phyloP scores from a whole-genome alignment of 2,329 filamentous ascomycete species.

The Venturia nashicola region DNA sequence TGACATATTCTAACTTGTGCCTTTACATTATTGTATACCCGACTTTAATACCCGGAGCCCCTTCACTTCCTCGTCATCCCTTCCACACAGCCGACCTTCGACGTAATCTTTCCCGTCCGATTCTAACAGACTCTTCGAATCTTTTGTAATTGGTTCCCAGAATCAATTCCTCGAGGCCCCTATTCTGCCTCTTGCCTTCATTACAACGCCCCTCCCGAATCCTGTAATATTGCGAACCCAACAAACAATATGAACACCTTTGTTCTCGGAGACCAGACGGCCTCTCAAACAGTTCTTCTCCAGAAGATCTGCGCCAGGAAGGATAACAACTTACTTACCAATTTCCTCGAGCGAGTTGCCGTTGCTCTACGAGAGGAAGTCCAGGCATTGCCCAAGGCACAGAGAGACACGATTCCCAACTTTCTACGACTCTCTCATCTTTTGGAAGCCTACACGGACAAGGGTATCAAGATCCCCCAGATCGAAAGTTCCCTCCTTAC shows the following conservation, averaged over 20 bases:
- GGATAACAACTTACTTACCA: conserved; percentile 45
- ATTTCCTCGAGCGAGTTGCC: conserved; percentile 47
- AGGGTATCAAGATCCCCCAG: conserved; percentile 45
- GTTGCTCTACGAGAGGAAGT: conserved; percentile 49
- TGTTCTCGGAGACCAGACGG: conserved; percentile 61
- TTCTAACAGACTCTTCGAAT: background rate
- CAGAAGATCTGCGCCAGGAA: conserved; percentile 34
- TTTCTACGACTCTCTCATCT: conserved; percentile 53
- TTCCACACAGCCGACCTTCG: background rate
- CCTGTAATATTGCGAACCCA: background rate
- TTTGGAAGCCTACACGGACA: conserved; percentile 50
- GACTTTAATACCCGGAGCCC: background rate
- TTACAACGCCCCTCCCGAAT: background rate
- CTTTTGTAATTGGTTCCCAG: background rate
- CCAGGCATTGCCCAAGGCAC: conserved; percentile 41
- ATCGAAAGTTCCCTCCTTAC: conserved; percentile 54
- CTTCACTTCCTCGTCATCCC: background rate
- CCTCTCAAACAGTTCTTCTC: conserved; percentile 53
- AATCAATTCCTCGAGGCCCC: background rate
- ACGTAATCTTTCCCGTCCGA: background rate
- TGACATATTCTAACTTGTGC: background rate
- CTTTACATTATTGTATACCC: background rate
- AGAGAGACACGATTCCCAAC: conserved; percentile 46
- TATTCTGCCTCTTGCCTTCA: background rate
- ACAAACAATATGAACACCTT: conserved; percentile 34